These are phyloP conservation scores for Puccinia horiana DNA, from an alignment of 1,284 basidiomycete genomes.

Conservation along the genomic window DNA sequence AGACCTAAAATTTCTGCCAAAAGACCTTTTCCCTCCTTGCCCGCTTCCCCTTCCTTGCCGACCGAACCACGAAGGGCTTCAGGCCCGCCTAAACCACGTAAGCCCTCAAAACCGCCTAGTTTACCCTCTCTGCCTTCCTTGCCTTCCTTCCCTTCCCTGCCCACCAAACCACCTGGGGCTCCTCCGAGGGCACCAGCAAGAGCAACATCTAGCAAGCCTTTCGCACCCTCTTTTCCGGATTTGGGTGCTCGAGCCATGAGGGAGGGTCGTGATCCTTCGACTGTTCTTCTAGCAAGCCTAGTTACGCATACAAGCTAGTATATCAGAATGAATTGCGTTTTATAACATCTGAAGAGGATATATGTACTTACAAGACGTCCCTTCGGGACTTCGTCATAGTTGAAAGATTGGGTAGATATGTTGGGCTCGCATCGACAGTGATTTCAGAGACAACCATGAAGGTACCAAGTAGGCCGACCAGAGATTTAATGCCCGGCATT, in stretches of 20 bases:
- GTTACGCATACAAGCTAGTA: neutral
- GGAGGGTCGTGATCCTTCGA: neutral
- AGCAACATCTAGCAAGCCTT: neutral
- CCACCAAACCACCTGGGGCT: too few species aligned
- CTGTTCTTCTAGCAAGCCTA: neutral
- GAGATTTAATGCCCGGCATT: conserved; percentile 11
- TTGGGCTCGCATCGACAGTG: neutral
- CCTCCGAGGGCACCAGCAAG: neutral
- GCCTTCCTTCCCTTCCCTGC: neutral
- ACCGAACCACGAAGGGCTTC: too few species aligned
- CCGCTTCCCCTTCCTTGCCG: neutral
- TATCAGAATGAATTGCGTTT: neutral
- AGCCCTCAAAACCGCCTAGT: neutral
- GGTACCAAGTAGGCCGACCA: neutral
- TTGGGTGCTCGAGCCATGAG: conserved; percentile 2
- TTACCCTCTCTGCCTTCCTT: neutral
- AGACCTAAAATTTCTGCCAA: neutral
- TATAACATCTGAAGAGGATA: neutral
- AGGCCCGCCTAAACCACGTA: too few species aligned
- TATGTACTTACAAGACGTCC: conserved; percentile 1
- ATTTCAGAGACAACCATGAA: conserved; percentile 2
- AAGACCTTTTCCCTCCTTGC: neutral
- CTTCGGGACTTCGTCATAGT: neutral
- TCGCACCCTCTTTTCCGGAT: neutral
- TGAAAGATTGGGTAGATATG: neutral